A percentile compares a stretch with the other conserved stretches of the same genome.
phyloP scores from a whole-genome alignment of 2,329 filamentous ascomycete genomes.

The Penicillium sp. region DNA sequence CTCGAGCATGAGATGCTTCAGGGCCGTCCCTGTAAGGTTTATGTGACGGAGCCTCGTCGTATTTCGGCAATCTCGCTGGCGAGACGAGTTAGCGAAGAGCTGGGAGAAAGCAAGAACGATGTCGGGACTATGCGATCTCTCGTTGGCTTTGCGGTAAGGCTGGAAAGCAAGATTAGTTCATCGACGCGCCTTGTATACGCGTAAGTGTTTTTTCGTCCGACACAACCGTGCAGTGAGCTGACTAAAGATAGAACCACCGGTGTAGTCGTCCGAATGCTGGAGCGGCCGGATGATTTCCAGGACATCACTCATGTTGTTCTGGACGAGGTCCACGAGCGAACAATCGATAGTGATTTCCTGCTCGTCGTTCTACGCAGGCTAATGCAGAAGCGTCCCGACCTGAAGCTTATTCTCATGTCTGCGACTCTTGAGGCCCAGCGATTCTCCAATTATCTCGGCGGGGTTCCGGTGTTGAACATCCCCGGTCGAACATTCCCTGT shows the following conservation, averaged over 20 bases:
- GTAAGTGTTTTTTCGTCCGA: conserved; percentile 51
- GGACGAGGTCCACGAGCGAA: conserved; percentile 96
- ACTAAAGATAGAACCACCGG: conserved; percentile 59
- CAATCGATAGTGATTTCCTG: conserved; percentile 95
- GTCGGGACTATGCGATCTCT: conserved; percentile 82
- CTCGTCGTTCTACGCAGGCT: conserved; percentile 88
- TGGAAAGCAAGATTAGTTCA: conserved; percentile 83
- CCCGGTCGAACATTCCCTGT: conserved; percentile 95
- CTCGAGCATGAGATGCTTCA: conserved; percentile 84
- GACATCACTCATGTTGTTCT: conserved; percentile 93
- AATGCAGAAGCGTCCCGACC: conserved; percentile 72
- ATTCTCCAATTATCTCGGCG: conserved; percentile 85
- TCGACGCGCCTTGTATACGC: conserved; percentile 89
- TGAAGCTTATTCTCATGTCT: conserved; percentile 96
- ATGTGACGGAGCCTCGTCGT: conserved; percentile 90
- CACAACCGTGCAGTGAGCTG: background rate
- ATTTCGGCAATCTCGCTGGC: conserved; percentile 97
- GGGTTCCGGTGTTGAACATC: conserved; percentile 85
- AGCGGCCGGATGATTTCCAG: conserved; percentile 80
- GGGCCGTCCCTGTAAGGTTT: conserved; percentile 85
- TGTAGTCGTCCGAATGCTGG: conserved; percentile 98
- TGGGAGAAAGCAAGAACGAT: conserved; percentile 82
- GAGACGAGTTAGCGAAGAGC: conserved; percentile 88
- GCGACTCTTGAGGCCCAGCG: conserved; percentile 91
- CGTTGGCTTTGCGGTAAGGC: conserved; percentile 89